These are phyloP conservation scores for Chenopodium quinoa DNA, from an alignment of 148 eudicot genomes.

Conservation along the genomic window DNA sequence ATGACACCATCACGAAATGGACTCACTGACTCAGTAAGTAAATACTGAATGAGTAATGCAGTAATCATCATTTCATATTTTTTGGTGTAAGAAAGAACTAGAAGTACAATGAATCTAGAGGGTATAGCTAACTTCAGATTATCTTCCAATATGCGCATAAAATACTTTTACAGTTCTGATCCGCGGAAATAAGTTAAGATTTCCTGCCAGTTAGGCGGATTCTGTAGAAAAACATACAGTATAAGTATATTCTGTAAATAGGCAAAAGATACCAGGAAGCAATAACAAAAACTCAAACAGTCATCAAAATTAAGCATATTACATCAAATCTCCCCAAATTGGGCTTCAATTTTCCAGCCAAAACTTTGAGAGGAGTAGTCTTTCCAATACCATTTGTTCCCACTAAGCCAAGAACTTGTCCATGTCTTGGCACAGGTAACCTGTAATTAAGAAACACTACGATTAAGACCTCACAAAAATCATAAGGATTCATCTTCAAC, in stretches of 20 bases:
- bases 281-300: neutral
- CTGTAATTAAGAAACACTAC: constrained; percentile 35
- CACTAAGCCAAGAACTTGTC: constrained; percentile 98
- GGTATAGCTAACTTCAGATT: constrained; percentile 58
- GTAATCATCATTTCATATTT: too few relatives aligned
- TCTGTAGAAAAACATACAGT: constrained; percentile 41
- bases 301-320: constrained; percentile 16
- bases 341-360: constrained; percentile 96
- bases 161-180: constrained; percentile 83
- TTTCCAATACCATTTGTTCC: constrained; percentile 99
- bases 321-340: constrained; percentile 93
- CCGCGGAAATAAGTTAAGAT: constrained; percentile 82
- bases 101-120: neutral
- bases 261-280: constrained; percentile 6
- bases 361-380: constrained; percentile 92
- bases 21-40: too few relatives aligned
- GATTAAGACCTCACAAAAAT: neutral
- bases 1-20: too few relatives aligned
- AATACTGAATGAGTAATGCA: too few relatives aligned
- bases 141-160: constrained; percentile 84
- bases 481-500: neutral
- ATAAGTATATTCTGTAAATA: neutral
- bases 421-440: constrained; percentile 95
- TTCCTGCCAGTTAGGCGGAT: constrained; percentile 96
- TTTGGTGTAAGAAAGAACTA: too few relatives aligned